A percentile compares a stretch with the other conserved stretches of the same genome.
phyloP scores from a whole-genome alignment of 768 basidiomycete genomes.

The Tulasnella sp. region DNA sequence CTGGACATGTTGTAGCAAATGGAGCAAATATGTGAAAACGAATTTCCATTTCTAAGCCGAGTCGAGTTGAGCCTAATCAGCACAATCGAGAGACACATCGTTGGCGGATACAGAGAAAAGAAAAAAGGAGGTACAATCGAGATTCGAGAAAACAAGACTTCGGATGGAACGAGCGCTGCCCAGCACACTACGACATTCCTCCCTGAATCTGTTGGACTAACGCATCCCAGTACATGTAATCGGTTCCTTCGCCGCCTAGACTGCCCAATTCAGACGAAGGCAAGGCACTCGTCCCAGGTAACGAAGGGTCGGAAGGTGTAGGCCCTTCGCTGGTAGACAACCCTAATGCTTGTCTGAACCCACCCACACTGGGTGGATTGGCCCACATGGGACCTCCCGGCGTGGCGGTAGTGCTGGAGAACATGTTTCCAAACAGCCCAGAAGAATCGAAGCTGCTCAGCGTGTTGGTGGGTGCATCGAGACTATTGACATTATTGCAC shows the following conservation, averaged over 20 bases:
- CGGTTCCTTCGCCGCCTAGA: neutral
- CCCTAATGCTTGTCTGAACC: neutral
- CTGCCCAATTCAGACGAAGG: neutral
- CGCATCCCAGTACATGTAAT: constrained; percentile 8
- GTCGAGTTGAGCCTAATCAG: neutral
- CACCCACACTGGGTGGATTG: constrained; percentile 22
- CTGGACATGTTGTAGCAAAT: constrained; percentile 51
- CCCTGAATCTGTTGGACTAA: constrained; percentile 5
- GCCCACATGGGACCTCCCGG: constrained; percentile 10
- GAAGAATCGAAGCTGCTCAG: neutral
- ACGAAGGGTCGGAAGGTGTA: neutral
- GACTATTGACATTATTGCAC: constrained; percentile 62
- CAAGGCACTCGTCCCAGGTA: neutral
- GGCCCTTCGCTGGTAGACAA: neutral
- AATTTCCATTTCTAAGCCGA: neutral
- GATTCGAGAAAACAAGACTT: neutral
- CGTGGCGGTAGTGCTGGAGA: neutral
- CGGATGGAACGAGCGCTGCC: neutral
- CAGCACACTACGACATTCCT: neutral
- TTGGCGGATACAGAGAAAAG: neutral
- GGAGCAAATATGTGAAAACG: constrained; percentile 21
- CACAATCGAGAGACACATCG: neutral
- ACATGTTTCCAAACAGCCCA: constrained; percentile 15
- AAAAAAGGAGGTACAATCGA: neutral
- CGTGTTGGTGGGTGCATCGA: neutral